These are phyloP conservation scores for Cutaneotrichosporon dermatis DNA, from an alignment of 1,284 basidiomycete genomes.

Conservation along the genomic window DNA sequence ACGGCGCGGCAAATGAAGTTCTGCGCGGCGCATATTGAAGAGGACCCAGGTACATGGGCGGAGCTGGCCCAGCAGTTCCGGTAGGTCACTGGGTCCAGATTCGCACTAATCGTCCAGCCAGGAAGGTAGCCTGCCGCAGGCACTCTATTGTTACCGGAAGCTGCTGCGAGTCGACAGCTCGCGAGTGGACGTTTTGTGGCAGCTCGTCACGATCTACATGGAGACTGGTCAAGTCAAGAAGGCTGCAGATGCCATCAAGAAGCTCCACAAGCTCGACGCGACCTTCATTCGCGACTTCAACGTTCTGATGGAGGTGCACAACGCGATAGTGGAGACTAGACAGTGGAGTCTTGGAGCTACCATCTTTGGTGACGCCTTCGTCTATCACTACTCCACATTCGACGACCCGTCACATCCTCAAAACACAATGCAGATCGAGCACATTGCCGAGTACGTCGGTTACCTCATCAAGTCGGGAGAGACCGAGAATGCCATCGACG, in stretches of 20 bases:
- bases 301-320: conserved; percentile 72
- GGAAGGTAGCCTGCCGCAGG: conserved; percentile 71
- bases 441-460: conserved; percentile 71
- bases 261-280: conserved; percentile 58
- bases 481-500: conserved; percentile 64
- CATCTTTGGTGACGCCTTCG: conserved; percentile 63
- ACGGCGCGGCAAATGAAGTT: conserved; percentile 79
- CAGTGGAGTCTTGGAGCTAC: conserved; percentile 62
- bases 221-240: conserved; percentile 67
- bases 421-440: conserved; percentile 46
- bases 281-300: conserved; percentile 74
- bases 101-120: conserved; percentile 51
- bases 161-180: conserved; percentile 71
- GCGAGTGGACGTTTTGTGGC: conserved; percentile 84
- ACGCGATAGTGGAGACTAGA: conserved; percentile 66
- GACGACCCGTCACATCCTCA: conserved; percentile 24
- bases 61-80: conserved; percentile 68
- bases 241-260: conserved; percentile 70
- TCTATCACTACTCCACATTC: conserved; percentile 51
- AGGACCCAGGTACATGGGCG: conserved; percentile 84
- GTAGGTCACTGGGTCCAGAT: conserved; percentile 48
- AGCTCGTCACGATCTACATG: conserved; percentile 76
- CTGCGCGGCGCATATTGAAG: conserved; percentile 81
- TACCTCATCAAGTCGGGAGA: conserved; percentile 69
- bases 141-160: conserved; percentile 86